phyloP scores from a whole-genome alignment of 179 eudicot species.

The Pouteria campechiana region DNA sequence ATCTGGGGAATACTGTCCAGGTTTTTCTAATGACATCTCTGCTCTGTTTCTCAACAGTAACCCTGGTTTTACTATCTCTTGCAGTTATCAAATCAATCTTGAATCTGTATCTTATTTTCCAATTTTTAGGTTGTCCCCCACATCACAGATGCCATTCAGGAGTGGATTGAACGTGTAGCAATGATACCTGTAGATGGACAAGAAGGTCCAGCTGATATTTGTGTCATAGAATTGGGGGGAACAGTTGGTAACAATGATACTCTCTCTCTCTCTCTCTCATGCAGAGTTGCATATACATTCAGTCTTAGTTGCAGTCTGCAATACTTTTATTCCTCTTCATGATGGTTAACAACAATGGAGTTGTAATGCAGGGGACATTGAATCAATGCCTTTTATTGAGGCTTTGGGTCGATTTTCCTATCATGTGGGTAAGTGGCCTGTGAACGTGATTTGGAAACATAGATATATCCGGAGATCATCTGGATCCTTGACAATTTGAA shows the following conservation, averaged over 20 bases:
- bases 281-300: background rate
- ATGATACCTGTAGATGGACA: conserved; percentile 77
- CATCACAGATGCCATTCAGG: conserved; percentile 74
- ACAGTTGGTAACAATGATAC: conserved; percentile 58
- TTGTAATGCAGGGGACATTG: conserved; percentile 84
- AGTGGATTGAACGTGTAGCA: conserved; percentile 92
- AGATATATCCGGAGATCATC: background rate
- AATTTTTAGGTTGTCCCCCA: conserved; percentile 87
- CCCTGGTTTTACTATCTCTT: background rate
- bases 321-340: conserved; percentile 1
- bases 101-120: conserved; percentile 1
- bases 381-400: conserved; percentile 87
- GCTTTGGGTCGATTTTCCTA: conserved; percentile 84
- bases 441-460: background rate
- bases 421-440: conserved; percentile 60
- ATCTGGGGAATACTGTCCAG: conserved; percentile 97
- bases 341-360: too few species aligned
- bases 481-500: background rate
- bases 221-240: conserved; percentile 95
- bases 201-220: conserved; percentile 87
- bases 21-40: conserved; percentile 28
- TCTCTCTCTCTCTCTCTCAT: too few species aligned
- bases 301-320: conserved; percentile 1
- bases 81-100: background rate
- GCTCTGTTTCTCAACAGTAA: background rate